phyloP scores from a whole-genome alignment of 148 eudicot species.

The Rhododendron ovatum region DNA sequence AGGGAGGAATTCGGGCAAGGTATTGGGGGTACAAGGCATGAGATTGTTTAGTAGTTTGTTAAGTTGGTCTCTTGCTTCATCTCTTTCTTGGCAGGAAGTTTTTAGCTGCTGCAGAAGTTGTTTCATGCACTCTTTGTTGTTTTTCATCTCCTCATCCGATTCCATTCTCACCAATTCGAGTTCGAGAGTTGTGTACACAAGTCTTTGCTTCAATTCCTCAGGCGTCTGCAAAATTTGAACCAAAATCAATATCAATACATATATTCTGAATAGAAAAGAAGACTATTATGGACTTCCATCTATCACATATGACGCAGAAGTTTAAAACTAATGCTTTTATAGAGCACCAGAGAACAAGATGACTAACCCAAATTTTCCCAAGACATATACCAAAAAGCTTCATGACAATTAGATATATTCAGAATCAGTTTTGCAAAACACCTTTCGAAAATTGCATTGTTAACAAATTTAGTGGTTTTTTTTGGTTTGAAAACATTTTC shows the following conservation, averaged over 20 bases:
- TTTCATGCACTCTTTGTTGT: background rate
- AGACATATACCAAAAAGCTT: background rate
- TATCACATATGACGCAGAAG: background rate
- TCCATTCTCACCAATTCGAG: background rate
- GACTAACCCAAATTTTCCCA: background rate
- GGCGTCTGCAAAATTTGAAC: background rate
- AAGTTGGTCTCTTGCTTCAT: conserved; percentile 3
- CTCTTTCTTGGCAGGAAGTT: background rate
- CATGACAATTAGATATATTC: background rate
- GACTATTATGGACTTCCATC: background rate
- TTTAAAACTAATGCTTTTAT: background rate
- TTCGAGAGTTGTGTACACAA: background rate
- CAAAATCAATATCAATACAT: background rate
- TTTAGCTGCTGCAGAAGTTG: background rate
- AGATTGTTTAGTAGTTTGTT: background rate
- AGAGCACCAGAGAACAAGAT: background rate
- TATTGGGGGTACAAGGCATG: background rate
- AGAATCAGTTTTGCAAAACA: background rate
- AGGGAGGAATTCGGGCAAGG: conserved; percentile 6
- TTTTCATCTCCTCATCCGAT: background rate
- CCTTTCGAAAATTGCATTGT: background rate
- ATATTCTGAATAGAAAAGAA: background rate
- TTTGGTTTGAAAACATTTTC: background rate
- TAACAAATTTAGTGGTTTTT: background rate
- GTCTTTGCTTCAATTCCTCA: background rate